Evolutionary conservation across 2,329 filamentous ascomycete species (phyloP), one percentile per base, ranked within the genome.

Genomic region (Emergomyces africanus): DNA sequence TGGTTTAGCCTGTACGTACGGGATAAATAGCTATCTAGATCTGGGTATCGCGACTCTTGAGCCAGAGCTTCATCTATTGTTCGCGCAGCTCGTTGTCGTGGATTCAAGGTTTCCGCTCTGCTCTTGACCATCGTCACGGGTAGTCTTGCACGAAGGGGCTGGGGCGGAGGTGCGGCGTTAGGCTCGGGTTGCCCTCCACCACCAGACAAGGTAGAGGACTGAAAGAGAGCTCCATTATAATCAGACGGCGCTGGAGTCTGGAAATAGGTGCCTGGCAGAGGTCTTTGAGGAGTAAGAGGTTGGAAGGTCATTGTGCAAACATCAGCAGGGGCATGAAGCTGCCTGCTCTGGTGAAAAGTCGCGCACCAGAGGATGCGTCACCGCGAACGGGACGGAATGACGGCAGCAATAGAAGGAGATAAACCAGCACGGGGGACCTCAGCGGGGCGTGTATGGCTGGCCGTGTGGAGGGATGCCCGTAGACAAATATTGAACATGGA

Each of bases 11-110:
- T 56, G n/a, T 55, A 81, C 89, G 80, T 79, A 94, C 90, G 89
- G 74, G 86, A 84, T 67, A 95, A 85, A 75, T 96, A 96, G 60
- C 83, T 87, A 71, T 97, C 92, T 20, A 99, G 78, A 64, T 95
- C 89, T 6, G 91, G 91, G 69, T 90, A 99, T 69, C 83, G 84
- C 67, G 85, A 84, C 69, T 97, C 92, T 61, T 81, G 79, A 61
- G 83, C 79, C 50, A 97, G 77, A 50, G 88, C 86, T 64, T 85
- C 82, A 72, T 95, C 95, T 71, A 99, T 86, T 23, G 88, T 91
- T 64, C 80, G 81, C 53, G 90, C 89, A 23, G 90, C 94, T 72
- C 89, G 88, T 65, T 88, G 82, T 61, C 95, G 81, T 0, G 88
- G 87, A 50, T 83, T 84, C 53, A 87, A 68, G n/a, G 74, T 71